Percentiles rank a stretch among this genome's conserved stretches.
Conservation (phyloP, 768 basidiomycete species). For the Suillus brevipes region DNA sequence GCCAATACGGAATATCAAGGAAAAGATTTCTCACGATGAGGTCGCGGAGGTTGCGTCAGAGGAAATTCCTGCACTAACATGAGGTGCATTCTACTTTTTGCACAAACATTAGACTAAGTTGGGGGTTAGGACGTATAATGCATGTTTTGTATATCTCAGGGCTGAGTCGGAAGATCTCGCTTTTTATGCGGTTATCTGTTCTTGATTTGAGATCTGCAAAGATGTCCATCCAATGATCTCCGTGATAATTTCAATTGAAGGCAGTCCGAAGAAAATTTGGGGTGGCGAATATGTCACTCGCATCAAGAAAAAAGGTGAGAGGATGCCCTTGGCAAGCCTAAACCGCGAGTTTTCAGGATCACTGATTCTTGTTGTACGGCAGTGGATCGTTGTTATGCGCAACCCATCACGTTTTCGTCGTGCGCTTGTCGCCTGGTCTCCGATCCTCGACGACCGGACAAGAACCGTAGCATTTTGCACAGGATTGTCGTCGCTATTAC, state of each 20-base stretch:
- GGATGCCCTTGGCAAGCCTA: not conserved
- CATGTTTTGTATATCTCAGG: slow-evolving; percentile 14
- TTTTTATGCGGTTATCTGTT: not conserved
- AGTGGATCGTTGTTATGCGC: slow-evolving; percentile 2
- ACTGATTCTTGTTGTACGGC: not conserved
- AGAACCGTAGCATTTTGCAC: not conserved
- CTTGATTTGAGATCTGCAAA: not conserved
- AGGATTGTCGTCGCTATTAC: not conserved
- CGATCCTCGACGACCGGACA: not conserved
- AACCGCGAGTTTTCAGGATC: not conserved
- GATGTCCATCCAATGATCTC: not conserved
- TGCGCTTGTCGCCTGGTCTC: not conserved
- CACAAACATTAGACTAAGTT: slow-evolving; percentile 10
- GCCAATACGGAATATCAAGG: slow-evolving; percentile 66
- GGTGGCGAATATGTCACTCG: not conserved
- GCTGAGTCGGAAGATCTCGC: not conserved
- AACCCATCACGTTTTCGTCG: not conserved
- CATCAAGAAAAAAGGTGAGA: not conserved
- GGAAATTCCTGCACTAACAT: slow-evolving; percentile 14
- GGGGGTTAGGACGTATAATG: slow-evolving; percentile 16
- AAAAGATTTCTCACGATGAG: slow-evolving; percentile 59
- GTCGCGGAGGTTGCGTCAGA: slow-evolving; percentile 7
- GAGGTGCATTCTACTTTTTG: slow-evolving; percentile 10
- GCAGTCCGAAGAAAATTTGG: not conserved
- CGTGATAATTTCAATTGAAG: not conserved